phyloP scores from a whole-genome alignment of 176 grass and related monocot species.

The Thalia dealbata region DNA sequence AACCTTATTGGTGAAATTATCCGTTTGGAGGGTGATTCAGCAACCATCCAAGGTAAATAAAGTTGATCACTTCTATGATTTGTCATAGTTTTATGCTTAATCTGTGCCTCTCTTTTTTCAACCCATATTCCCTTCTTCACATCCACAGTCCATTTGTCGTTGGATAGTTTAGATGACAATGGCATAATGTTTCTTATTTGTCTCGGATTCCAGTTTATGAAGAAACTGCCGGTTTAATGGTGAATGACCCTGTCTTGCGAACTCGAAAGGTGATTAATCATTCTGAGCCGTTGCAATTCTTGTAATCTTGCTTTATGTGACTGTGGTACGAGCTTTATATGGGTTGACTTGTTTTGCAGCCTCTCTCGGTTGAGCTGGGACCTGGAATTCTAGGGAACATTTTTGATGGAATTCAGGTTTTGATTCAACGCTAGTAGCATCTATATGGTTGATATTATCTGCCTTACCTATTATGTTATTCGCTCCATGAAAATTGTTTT shows the following conservation, averaged over 20 bases:
- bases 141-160: neutral
- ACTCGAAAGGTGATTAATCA: constrained; percentile 33
- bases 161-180: neutral
- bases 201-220: constrained; percentile 39
- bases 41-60: constrained; percentile 27
- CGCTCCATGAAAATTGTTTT: neutral
- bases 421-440: neutral
- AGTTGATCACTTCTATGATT: neutral
- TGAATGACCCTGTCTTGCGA: constrained; percentile 53
- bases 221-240: constrained; percentile 57
- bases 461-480: neutral
- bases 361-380: constrained; percentile 67
- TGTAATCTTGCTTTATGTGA: neutral
- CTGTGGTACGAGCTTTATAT: constrained; percentile 6
- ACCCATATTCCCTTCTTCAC: neutral
- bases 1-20: constrained; percentile 55
- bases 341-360: constrained; percentile 22
- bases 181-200: neutral
- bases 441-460: neutral
- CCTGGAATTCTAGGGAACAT: constrained; percentile 87
- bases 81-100: neutral
- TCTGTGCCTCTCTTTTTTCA: neutral
- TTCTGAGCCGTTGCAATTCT: neutral
- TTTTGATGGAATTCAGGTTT: constrained; percentile 91
- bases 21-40: constrained; percentile 46